phyloP scores from a whole-genome alignment of 352 stramenopile species.

The Lagenidium sp. region DNA sequence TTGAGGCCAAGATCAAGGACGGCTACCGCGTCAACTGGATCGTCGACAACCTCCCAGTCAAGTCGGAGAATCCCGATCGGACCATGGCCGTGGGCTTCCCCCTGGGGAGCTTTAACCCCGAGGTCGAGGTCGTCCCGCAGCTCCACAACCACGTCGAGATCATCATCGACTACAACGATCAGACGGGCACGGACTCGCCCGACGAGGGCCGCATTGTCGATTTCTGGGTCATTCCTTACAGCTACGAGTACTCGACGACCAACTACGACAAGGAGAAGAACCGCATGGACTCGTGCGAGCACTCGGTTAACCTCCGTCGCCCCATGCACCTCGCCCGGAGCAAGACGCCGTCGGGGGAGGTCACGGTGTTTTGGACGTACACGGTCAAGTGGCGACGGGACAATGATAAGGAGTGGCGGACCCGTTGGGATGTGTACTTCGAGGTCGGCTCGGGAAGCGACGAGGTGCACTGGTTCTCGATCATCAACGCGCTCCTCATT shows the following conservation, averaged over 20 bases:
- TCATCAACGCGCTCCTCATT: conserved; percentile 99
- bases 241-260: conserved; percentile 89
- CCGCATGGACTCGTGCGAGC: conserved; percentile 71
- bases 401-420: conserved; percentile 95
- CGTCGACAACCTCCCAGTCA: conserved; percentile 96
- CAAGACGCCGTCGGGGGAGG: conserved; percentile 69
- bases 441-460: conserved; percentile 82
- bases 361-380: conserved; percentile 95
- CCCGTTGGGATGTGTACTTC: conserved; percentile 99
- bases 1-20: conserved; percentile 93
- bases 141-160: conserved; percentile 99
- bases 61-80: conserved; percentile 55
- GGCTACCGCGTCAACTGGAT: conserved; percentile 99
- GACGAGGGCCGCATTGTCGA: conserved; percentile 96
- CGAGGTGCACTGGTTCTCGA: conserved; percentile 99
- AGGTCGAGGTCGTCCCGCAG: conserved; percentile 86
- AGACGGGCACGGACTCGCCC: conserved; percentile 35
- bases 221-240: conserved; percentile 97
- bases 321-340: conserved; percentile 79
- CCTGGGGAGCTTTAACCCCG: conserved; percentile 84
- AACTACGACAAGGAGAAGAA: conserved; percentile 50
- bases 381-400: conserved; percentile 95
- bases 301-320: conserved; percentile 46
- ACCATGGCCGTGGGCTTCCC: conserved; percentile 77
- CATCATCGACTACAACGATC: conserved; percentile 96